These are phyloP conservation scores for Microbotryum intermedium DNA, from an alignment of 1,284 basidiomycete genomes.

Conservation along the genomic window DNA sequence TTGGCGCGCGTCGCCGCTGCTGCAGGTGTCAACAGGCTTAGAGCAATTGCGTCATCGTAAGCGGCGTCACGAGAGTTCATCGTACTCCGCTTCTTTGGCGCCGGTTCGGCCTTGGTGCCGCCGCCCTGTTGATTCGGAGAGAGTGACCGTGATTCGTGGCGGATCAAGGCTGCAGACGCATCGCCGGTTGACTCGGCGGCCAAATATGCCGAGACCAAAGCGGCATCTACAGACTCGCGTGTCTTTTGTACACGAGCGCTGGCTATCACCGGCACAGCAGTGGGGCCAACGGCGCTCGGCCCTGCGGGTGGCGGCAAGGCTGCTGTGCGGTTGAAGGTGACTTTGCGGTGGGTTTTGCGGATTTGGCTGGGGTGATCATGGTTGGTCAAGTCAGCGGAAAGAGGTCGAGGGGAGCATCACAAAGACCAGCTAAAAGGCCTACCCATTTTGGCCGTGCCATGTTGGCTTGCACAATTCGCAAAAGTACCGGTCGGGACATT, in stretches of 20 bases:
- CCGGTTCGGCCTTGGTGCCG: conserved; percentile 19
- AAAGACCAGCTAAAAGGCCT: conserved; percentile 46
- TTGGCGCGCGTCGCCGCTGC: conserved; percentile 18
- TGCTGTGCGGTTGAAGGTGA: conserved; percentile 1
- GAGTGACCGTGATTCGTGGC: conserved; percentile 12
- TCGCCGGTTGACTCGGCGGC: conserved; percentile 39
- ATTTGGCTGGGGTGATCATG: conserved; percentile 8
- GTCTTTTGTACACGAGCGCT: conserved; percentile 5
- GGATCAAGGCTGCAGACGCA: conserved; percentile 34
- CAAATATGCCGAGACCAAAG: conserved; percentile 15
- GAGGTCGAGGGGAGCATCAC: background rate
- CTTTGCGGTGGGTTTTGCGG: conserved; percentile 26
- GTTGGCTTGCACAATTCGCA: conserved; percentile 83
- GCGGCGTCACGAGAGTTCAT: conserved; percentile 96
- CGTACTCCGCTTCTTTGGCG: conserved; percentile 80
- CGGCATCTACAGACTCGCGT: conserved; percentile 26
- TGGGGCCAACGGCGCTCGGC: conserved; percentile 1
- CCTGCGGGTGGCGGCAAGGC: conserved; percentile 1
- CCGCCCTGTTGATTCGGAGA: conserved; percentile 2
- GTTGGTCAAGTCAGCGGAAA: too few species aligned
- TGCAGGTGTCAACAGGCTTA: conserved; percentile 16
- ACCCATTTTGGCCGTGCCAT: conserved; percentile 26
- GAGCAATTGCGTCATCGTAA: conserved; percentile 68
- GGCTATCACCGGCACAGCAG: background rate
- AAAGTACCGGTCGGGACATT: conserved; percentile 54